phyloP scores from a whole-genome alignment of 768 basidiomycete species.

The Clitopilus passeckerianus region DNA sequence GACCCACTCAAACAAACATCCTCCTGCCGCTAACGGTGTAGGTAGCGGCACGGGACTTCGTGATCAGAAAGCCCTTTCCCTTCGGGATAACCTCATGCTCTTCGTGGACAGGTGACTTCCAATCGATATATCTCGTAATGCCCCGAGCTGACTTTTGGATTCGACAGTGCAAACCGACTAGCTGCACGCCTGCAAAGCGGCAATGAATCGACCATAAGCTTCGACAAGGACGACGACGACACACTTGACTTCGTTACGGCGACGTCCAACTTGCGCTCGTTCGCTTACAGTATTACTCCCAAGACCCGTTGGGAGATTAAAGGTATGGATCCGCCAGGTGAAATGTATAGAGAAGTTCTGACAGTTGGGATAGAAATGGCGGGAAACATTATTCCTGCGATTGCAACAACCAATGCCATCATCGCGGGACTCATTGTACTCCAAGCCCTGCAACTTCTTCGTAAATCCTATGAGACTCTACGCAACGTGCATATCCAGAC shows the following conservation, averaged over 20 bases:
- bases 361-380: slow-evolving; percentile 78
- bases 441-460: slow-evolving; percentile 83
- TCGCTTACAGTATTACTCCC: slow-evolving; percentile 81
- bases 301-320: slow-evolving; percentile 98
- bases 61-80: slow-evolving; percentile 74
- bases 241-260: slow-evolving; percentile 96
- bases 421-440: slow-evolving; percentile 93
- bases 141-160: not conserved
- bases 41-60: slow-evolving; percentile 41
- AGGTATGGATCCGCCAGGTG: slow-evolving; percentile 40
- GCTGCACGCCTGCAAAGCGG: slow-evolving; percentile 61
- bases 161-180: slow-evolving; percentile 69
- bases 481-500: slow-evolving; percentile 79
- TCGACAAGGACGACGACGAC: slow-evolving; percentile 98
- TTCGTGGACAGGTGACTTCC: slow-evolving; percentile 74
- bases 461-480: slow-evolving; percentile 51
- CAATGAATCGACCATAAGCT: slow-evolving; percentile 64
- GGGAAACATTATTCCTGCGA: slow-evolving; percentile 98
- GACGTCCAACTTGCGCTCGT: slow-evolving; percentile 86
- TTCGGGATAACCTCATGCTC: slow-evolving; percentile 78
- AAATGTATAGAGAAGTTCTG: not conserved
- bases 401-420: slow-evolving; percentile 98
- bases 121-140: slow-evolving; percentile 1
- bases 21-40: slow-evolving; percentile 9
- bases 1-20: slow-evolving; percentile 1